These are phyloP conservation scores for Stellera chamaejasme DNA, from an alignment of 345 rosid species.

Conservation along the genomic window DNA sequence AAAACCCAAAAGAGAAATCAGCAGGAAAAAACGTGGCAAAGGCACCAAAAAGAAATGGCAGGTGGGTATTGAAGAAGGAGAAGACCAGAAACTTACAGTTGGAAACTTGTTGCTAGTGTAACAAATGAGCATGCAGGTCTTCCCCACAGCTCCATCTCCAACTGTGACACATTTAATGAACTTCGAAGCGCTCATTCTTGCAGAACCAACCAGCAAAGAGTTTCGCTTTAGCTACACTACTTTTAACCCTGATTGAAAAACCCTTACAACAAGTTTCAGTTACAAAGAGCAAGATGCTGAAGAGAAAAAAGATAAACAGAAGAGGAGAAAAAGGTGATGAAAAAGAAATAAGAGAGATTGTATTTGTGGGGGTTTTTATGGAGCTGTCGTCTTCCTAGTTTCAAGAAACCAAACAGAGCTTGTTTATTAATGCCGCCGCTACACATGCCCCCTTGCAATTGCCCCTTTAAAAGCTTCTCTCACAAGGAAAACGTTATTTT, in stretches of 20 bases:
- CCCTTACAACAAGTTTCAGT: slow-evolving; percentile 1
- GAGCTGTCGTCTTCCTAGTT: too few relatives aligned
- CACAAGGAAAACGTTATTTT: too few relatives aligned
- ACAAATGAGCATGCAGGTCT: slow-evolving; percentile 99
- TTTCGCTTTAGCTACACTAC: slow-evolving; percentile 10
- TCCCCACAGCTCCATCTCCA: slow-evolving; percentile 99
- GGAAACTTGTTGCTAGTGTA: slow-evolving; percentile 99
- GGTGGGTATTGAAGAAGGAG: slow-evolving; percentile 12
- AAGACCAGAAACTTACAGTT: slow-evolving; percentile 41
- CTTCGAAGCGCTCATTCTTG: slow-evolving; percentile 85
- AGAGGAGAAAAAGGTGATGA: slow-evolving; percentile 13
- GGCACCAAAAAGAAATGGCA: neutral
- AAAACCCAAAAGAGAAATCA: slow-evolving; percentile 13
- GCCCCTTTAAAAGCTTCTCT: too few relatives aligned
- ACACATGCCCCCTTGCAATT: too few relatives aligned
- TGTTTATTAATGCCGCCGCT: too few relatives aligned
- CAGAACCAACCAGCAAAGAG: slow-evolving; percentile 11
- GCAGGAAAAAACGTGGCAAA: slow-evolving; percentile 1
- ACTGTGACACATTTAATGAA: slow-evolving; percentile 98
- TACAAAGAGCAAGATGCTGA: slow-evolving; percentile 17
- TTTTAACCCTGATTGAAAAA: neutral
- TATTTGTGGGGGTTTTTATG: too few relatives aligned
- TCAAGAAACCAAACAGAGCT: too few relatives aligned
- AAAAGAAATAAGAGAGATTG: slow-evolving; percentile 9
- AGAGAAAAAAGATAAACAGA: slow-evolving; percentile 17